Conservation (phyloP, 2,329 filamentous ascomycete species). For the Epichloe coenophiala region DNA sequence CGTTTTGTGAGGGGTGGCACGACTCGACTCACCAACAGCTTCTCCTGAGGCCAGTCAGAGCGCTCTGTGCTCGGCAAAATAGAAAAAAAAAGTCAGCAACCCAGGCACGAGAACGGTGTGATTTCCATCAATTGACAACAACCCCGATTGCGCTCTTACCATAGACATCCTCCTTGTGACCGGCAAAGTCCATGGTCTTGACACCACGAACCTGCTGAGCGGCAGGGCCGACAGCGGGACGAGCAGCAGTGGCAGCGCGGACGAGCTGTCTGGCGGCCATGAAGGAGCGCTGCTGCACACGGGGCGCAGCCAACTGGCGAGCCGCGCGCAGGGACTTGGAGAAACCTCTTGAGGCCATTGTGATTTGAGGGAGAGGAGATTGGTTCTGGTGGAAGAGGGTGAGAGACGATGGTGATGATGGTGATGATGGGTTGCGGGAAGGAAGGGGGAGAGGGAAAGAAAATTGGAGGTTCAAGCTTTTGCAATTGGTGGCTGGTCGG, state of each 20-base stretch:
- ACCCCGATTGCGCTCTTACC: conserved; percentile 38
- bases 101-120: neutral
- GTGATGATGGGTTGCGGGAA: neutral
- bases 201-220: conserved; percentile 74
- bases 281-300: conserved; percentile 49
- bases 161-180: conserved; percentile 86
- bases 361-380: conserved; percentile 19
- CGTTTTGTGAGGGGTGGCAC: neutral
- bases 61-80: conserved; percentile 51
- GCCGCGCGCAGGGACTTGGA: conserved; percentile 48
- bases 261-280: conserved; percentile 45
- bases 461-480: conserved; percentile 9
- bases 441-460: conserved; percentile 6
- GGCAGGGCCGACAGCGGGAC: conserved; percentile 32
- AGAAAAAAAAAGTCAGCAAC: conserved; percentile 6
- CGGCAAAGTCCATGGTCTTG: conserved; percentile 99
- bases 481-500: neutral
- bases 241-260: conserved; percentile 33
- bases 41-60: conserved; percentile 96
- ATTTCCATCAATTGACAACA: neutral
- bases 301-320: conserved; percentile 49
- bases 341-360: conserved; percentile 69
- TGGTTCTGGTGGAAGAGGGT: conserved; percentile 10
- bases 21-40: conserved; percentile 66
- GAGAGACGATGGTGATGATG: conserved; percentile 10